Conservation (phyloP, 2,329 filamentous ascomycete genomes). For the Madurella mycetomatis region DNA sequence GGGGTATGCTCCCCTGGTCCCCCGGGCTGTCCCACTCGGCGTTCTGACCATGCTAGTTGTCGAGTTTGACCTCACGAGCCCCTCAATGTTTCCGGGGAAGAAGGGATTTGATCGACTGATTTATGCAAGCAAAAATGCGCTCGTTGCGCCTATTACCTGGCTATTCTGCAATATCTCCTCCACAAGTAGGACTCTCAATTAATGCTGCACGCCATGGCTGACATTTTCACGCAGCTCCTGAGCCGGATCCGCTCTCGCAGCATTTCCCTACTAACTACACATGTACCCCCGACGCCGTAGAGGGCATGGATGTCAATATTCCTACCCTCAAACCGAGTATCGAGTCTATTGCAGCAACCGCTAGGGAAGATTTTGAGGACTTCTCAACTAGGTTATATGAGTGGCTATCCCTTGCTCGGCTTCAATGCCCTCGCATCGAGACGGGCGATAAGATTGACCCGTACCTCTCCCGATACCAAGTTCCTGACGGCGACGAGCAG, state of each 20-base stretch:
- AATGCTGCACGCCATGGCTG: slow-evolving; percentile 20
- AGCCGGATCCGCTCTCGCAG: slow-evolving; percentile 45
- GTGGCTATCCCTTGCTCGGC: slow-evolving; percentile 65
- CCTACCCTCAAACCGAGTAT: slow-evolving; percentile 29
- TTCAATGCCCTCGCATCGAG: slow-evolving; percentile 61
- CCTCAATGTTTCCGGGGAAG: slow-evolving; percentile 77
- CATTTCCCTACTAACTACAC: slow-evolving; percentile 43
- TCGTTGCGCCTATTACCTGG: slow-evolving; percentile 67
- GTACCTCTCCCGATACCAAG: slow-evolving; percentile 63
- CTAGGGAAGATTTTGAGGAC: slow-evolving; percentile 55
- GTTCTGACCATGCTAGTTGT: slow-evolving; percentile 54
- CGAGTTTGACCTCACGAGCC: slow-evolving; percentile 67
- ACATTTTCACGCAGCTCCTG: slow-evolving; percentile 38
- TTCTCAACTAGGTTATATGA: slow-evolving; percentile 63
- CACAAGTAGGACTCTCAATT: slow-evolving; percentile 37
- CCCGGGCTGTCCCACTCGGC: not conserved
- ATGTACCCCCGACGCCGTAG: slow-evolving; percentile 25
- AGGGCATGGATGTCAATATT: not conserved
- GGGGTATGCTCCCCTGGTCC: slow-evolving; percentile 50
- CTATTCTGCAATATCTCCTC: slow-evolving; percentile 63
- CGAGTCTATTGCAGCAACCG: slow-evolving; percentile 33
- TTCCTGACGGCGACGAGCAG: slow-evolving; percentile 40
- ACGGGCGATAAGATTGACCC: slow-evolving; percentile 58
- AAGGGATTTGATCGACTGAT: slow-evolving; percentile 74
- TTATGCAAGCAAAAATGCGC: slow-evolving; percentile 74